Conservation (phyloP, 2,329 filamentous ascomycete genomes). For the Pseudomassariella vexata region DNA sequence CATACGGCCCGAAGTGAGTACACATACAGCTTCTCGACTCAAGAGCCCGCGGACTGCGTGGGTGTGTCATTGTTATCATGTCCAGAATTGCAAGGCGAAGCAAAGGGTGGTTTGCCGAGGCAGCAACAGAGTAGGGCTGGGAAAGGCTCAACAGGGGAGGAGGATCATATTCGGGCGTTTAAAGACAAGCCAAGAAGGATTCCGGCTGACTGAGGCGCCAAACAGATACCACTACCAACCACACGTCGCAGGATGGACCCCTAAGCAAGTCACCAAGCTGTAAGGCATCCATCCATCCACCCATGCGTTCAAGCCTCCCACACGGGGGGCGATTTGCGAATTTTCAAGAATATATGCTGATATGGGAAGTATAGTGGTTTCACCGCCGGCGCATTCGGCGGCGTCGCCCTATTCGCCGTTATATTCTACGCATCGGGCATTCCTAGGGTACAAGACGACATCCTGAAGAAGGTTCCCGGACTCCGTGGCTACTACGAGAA, state of each 20-base stretch:
- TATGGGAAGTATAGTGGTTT: slow-evolving; percentile 47
- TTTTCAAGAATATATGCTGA: too few relatives aligned
- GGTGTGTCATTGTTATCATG: too few relatives aligned
- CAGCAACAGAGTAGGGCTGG: background rate
- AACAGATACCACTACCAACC: slow-evolving; percentile 54
- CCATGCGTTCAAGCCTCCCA: slow-evolving; percentile 1
- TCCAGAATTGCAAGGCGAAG: too few relatives aligned
- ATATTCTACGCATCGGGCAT: slow-evolving; percentile 59
- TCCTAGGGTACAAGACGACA: slow-evolving; percentile 52
- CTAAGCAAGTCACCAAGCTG: slow-evolving; percentile 41
- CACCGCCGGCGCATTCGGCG: slow-evolving; percentile 49
- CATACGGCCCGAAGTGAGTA: slow-evolving; percentile 62
- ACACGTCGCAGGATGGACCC: slow-evolving; percentile 47
- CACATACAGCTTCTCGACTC: slow-evolving; percentile 10
- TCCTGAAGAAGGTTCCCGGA: slow-evolving; percentile 55
- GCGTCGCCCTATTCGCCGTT: slow-evolving; percentile 49
- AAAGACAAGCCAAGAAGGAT: slow-evolving; percentile 6
- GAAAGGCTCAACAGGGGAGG: slow-evolving; percentile 1
- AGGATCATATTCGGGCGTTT: slow-evolving; percentile 6
- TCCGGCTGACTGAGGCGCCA: slow-evolving; percentile 4
- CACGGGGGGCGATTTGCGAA: background rate
- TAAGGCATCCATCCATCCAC: slow-evolving; percentile 33
- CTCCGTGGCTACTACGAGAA: slow-evolving; percentile 45
- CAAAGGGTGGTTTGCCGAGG: too few relatives aligned
- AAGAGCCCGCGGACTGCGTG: too few relatives aligned